Conservation (phyloP, 768 basidiomycete species). For the Obba rivulosa region DNA sequence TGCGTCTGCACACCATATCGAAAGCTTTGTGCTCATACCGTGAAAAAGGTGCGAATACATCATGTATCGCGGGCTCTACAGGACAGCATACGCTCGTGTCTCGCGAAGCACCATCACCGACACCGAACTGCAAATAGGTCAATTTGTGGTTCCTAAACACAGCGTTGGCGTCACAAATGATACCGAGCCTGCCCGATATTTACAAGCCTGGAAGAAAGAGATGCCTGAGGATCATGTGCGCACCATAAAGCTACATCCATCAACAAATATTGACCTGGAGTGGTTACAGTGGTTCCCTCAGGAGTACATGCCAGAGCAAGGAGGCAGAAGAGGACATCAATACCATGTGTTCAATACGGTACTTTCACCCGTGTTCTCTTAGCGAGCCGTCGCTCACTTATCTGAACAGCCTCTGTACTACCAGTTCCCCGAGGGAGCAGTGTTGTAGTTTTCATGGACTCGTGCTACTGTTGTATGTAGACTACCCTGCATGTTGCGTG, state of each 20-base stretch:
- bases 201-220: constrained; percentile 60
- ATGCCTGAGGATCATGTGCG: constrained; percentile 61
- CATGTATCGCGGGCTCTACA: constrained; percentile 72
- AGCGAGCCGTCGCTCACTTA: constrained; percentile 1
- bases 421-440: constrained; percentile 30
- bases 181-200: constrained; percentile 55
- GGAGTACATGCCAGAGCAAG: constrained; percentile 56
- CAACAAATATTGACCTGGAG: neutral
- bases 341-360: constrained; percentile 78
- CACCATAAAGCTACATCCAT: constrained; percentile 5
- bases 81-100: constrained; percentile 77
- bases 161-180: constrained; percentile 52
- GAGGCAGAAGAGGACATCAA: constrained; percentile 64
- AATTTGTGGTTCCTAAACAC: constrained; percentile 69
- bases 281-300: constrained; percentile 66
- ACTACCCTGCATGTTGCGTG: constrained; percentile 11
- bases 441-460: constrained; percentile 16
- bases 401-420: constrained; percentile 34
- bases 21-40: neutral
- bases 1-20: constrained; percentile 20
- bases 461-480: constrained; percentile 4
- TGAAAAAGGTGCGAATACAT: constrained; percentile 82
- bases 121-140: constrained; percentile 85
- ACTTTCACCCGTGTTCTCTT: constrained; percentile 18
- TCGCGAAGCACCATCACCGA: constrained; percentile 84